These are phyloP conservation scores for Coprinellus aureogranulatus DNA, from an alignment of 768 basidiomycete species.

Conservation along the genomic window DNA sequence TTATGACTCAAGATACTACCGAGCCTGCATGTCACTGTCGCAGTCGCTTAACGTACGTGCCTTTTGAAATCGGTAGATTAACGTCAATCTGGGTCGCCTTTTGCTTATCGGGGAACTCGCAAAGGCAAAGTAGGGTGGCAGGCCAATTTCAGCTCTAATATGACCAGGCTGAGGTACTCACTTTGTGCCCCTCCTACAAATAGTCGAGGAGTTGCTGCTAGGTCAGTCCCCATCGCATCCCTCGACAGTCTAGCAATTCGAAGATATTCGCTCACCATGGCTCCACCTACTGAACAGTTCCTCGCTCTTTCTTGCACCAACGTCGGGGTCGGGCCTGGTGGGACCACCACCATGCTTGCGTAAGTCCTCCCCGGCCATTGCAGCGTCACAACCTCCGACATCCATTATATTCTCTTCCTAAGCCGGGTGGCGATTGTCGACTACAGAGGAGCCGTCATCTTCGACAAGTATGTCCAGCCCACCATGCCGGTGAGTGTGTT, in stretches of 20 bases:
- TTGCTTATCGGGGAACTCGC: neutral
- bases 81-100: neutral
- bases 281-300: slow-evolving; percentile 43
- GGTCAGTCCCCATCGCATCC: slow-evolving; percentile 5
- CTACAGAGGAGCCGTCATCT: slow-evolving; percentile 54
- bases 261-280: slow-evolving; percentile 28
- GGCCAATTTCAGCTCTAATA: too few species aligned
- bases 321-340: slow-evolving; percentile 80
- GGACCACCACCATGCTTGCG: slow-evolving; percentile 82
- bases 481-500: slow-evolving; percentile 43
- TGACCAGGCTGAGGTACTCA: too few species aligned
- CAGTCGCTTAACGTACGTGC: slow-evolving; percentile 1
- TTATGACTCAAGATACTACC: neutral
- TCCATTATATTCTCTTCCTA: neutral
- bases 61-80: slow-evolving; percentile 4
- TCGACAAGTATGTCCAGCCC: slow-evolving; percentile 67
- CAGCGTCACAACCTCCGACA: neutral
- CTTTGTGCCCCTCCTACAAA: neutral
- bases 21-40: neutral
- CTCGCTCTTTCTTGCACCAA: slow-evolving; percentile 62
- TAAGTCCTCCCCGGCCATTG: slow-evolving; percentile 34
- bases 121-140: neutral
- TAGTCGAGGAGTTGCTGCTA: neutral
- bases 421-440: slow-evolving; percentile 54
- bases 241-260: slow-evolving; percentile 6